These are phyloP conservation scores for Lichtheimia ornata DNA, from an alignment of 371 early-diverging fungal species.

Conservation along the genomic window DNA sequence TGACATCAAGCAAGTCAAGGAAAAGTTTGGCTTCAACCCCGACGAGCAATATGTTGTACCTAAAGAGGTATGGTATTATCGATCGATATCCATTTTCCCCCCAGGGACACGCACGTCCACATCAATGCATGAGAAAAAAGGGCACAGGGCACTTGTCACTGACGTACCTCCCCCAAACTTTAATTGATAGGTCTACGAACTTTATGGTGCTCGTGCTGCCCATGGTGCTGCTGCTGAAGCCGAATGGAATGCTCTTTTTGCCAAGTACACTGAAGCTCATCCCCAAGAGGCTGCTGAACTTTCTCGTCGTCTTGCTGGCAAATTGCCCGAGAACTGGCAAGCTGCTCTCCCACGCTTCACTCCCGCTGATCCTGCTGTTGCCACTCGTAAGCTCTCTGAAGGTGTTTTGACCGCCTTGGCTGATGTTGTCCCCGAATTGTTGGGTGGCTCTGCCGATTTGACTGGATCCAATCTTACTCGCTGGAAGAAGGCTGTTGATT, in stretches of 20 bases:
- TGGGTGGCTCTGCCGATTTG: constrained; percentile 98
- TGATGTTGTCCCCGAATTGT: constrained; percentile 72
- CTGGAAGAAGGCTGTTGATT: constrained; percentile 90
- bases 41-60: constrained; percentile 73
- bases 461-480: constrained; percentile 92
- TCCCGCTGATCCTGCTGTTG: constrained; percentile 71
- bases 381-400: constrained; percentile 86
- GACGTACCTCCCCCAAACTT: not conserved
- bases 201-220: constrained; percentile 59
- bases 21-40: constrained; percentile 79
- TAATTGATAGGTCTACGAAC: constrained; percentile 49
- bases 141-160: too few relatives aligned
- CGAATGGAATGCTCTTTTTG: constrained; percentile 73
- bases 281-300: constrained; percentile 72
- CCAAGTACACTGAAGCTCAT: constrained; percentile 57
- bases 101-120: not conserved
- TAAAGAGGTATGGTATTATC: constrained; percentile 18
- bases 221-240: constrained; percentile 59
- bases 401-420: constrained; percentile 80
- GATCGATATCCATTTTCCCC: not conserved
- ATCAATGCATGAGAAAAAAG: constrained; percentile 1
- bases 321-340: constrained; percentile 75
- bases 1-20: constrained; percentile 84
- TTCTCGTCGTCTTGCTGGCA: constrained; percentile 66
- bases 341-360: constrained; percentile 73